phyloP scores from a whole-genome alignment of 345 rosid genomes.

The Eucalyptus erythrocorys region DNA sequence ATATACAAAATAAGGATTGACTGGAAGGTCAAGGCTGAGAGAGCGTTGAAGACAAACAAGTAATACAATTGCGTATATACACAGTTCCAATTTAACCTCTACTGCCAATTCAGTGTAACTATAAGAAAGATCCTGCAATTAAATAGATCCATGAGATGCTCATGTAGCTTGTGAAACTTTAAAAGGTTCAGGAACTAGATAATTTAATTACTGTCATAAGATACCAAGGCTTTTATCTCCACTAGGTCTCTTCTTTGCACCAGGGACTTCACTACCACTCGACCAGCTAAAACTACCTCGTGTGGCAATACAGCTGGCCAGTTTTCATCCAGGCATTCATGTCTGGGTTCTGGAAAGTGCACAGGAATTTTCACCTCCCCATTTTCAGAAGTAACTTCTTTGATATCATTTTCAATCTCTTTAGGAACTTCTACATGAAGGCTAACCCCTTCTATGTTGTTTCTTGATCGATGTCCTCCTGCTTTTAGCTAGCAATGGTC shows the following conservation, averaged over 20 bases:
- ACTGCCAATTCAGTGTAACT: constrained; percentile 41
- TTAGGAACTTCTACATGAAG: constrained; percentile 3
- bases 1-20: constrained; percentile 19
- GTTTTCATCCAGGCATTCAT: constrained; percentile 65
- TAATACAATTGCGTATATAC: constrained; percentile 55
- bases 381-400: constrained; percentile 10
- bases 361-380: constrained; percentile 6
- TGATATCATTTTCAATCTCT: constrained; percentile 24
- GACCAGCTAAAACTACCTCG: constrained; percentile 72
- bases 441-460: constrained; percentile 2
- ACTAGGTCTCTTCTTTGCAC: constrained; percentile 18
- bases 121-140: constrained; percentile 28
- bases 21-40: constrained; percentile 29
- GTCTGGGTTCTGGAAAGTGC: constrained; percentile 56
- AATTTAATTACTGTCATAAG: neutral
- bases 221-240: constrained; percentile 24
- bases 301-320: constrained; percentile 77
- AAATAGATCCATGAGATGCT: neutral
- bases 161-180: neutral
- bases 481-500: constrained; percentile 47
- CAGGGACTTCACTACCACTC: constrained; percentile 41
- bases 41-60: constrained; percentile 50
- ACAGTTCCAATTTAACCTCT: constrained; percentile 67
- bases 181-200: neutral
- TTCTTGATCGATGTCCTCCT: constrained; percentile 23